Conservation (phyloP, 208 protist species). For the Acanthamoeba culbertsoni region DNA sequence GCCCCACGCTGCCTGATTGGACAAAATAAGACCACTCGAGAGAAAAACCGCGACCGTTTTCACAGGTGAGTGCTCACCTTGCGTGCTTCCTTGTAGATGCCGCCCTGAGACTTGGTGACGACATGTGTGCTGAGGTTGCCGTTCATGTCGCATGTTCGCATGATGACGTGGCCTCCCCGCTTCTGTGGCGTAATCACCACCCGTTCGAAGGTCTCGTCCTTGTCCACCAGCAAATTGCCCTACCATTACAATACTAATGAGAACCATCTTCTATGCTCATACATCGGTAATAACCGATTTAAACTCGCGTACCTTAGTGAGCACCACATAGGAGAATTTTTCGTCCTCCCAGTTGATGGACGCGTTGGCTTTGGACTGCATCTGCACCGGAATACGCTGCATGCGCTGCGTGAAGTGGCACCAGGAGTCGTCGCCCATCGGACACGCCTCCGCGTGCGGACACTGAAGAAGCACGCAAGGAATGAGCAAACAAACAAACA, state of each 20-base stretch:
- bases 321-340: conserved; percentile 14
- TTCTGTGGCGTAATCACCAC: not conserved
- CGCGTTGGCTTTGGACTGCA: not conserved
- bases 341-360: conserved; percentile 59
- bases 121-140: not conserved
- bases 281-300: too few relatives aligned
- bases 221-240: not conserved
- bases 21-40: not conserved
- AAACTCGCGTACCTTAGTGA: not conserved
- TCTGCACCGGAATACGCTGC: conserved; percentile 29
- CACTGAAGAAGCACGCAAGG: not conserved
- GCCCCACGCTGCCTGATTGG: not conserved
- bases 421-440: conserved; percentile 44
- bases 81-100: conserved; percentile 13
- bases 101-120: not conserved
- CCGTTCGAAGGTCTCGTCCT: not conserved
- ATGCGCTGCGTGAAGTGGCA: conserved; percentile 53
- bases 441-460: conserved; percentile 3
- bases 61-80: not conserved
- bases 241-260: too few relatives aligned
- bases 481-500: not conserved
- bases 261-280: too few relatives aligned
- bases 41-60: not conserved
- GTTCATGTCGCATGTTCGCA: not conserved
- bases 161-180: conserved; percentile 29